Conservation (phyloP, 2,329 filamentous ascomycete species). For the Aspergillus glaucus region DNA sequence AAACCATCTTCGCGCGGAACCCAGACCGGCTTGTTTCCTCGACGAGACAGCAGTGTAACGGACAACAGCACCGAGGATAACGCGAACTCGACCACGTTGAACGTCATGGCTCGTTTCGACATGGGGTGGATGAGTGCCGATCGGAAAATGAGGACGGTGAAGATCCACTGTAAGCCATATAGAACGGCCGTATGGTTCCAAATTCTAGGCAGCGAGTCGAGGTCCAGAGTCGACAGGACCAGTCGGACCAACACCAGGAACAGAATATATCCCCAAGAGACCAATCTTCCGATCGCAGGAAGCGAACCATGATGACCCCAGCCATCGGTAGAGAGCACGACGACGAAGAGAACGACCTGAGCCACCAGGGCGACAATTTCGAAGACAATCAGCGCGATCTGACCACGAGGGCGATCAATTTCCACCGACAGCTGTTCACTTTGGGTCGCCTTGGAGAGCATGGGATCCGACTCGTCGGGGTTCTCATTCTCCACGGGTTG, state of each 20-base stretch:
- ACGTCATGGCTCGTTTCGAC: conserved; percentile 54
- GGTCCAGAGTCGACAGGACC: conserved; percentile 52
- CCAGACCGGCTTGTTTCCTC: conserved; percentile 83
- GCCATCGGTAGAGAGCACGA: conserved; percentile 55
- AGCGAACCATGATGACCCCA: conserved; percentile 54
- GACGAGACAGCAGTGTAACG: conserved; percentile 74
- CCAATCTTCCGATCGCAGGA: conserved; percentile 60
- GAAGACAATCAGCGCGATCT: conserved; percentile 62
- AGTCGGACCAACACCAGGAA: conserved; percentile 67
- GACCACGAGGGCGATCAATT: conserved; percentile 67
- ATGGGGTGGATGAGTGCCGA: conserved; percentile 74
- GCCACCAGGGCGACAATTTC: conserved; percentile 71
- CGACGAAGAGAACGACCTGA: conserved; percentile 62
- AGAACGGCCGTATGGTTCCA: conserved; percentile 91
- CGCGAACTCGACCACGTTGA: conserved; percentile 68
- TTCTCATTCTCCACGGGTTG: conserved; percentile 13
- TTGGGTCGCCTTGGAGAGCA: conserved; percentile 49
- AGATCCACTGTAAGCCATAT: conserved; percentile 77
- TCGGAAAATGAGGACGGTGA: conserved; percentile 70
- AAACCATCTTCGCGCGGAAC: conserved; percentile 85
- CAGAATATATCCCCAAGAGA: conserved; percentile 75
- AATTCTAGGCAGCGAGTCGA: conserved; percentile 64
- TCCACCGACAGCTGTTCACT: conserved; percentile 49
- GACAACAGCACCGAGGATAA: conserved; percentile 67
- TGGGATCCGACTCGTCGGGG: conserved; percentile 49